Evolutionary conservation across 495 filamentous ascomycete species (phyloP).

Genomic region (Lasiosphaeria miniovina): DNA sequence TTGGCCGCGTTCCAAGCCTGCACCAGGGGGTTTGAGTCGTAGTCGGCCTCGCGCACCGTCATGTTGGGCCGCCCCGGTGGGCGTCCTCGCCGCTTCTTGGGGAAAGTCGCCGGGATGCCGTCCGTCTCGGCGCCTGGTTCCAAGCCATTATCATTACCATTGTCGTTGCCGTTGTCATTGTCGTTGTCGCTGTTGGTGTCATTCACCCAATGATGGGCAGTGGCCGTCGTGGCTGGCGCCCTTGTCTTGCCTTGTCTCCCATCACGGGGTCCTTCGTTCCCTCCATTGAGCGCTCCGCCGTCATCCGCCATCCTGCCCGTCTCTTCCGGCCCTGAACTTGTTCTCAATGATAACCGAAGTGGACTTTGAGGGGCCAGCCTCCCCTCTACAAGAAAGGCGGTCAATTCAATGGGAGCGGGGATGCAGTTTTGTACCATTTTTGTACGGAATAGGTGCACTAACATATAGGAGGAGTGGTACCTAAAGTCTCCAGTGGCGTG

Average conservation of each 20-base stretch:
- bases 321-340: background rate
- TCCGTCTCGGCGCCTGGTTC: conserved; percentile 4
- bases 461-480: too few relatives aligned
- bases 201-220: background rate
- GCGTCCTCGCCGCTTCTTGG: conserved; percentile 32
- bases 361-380: background rate
- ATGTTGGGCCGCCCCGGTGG: conserved; percentile 33
- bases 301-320: conserved; percentile 6
- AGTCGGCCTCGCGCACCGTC: conserved; percentile 30
- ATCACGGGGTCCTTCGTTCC: background rate
- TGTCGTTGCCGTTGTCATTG: background rate
- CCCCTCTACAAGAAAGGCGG: conserved; percentile 31
- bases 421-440: conserved; percentile 26
- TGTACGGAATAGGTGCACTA: too few relatives aligned
- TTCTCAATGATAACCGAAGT: background rate
- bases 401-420: background rate
- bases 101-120: conserved; percentile 24
- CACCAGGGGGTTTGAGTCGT: conserved; percentile 26
- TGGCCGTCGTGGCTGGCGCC: background rate
- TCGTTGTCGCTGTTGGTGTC: background rate
- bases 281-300: background rate
- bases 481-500: too few relatives aligned
- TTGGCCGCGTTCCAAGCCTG: conserved; percentile 32
- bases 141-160: background rate
- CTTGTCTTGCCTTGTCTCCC: background rate